Evolutionary conservation across 257 asterid genomes (phyloP).

Genomic region (Nyctanthes arbortristis): DNA sequence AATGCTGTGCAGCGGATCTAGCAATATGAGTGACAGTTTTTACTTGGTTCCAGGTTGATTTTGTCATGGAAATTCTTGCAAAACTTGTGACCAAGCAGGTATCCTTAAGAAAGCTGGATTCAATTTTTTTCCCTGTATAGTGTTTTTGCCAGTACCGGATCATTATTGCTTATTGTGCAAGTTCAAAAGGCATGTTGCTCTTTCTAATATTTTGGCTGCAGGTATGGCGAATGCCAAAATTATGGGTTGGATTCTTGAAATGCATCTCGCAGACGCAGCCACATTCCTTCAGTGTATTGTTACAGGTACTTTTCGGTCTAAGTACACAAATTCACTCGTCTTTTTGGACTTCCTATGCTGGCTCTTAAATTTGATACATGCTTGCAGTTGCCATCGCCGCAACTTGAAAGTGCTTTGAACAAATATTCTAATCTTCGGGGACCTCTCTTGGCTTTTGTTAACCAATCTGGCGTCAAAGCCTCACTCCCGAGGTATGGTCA

Average conservation of each 20-base stretch:
- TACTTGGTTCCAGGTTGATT: slow-evolving; percentile 63
- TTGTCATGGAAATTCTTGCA: slow-evolving; percentile 87
- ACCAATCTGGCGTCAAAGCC: slow-evolving; percentile 52
- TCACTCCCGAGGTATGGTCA: slow-evolving; percentile 75
- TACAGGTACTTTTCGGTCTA: slow-evolving; percentile 59
- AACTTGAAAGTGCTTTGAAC: slow-evolving; percentile 86
- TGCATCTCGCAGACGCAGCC: slow-evolving; percentile 96
- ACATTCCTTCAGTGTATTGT: slow-evolving; percentile 80
- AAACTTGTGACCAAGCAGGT: slow-evolving; percentile 89
- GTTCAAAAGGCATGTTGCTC: slow-evolving; percentile 15
- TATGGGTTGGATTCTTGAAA: slow-evolving; percentile 93
- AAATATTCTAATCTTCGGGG: slow-evolving; percentile 81
- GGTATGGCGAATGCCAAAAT: slow-evolving; percentile 97
- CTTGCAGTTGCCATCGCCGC: slow-evolving; percentile 94
- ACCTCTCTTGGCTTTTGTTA: slow-evolving; percentile 63
- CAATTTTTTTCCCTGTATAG: slow-evolving; percentile 17
- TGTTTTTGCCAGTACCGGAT: too few relatives aligned
- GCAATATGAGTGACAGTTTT: slow-evolving; percentile 24
- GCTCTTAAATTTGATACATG: slow-evolving; percentile 25
- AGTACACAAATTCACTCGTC: slow-evolving; percentile 13
- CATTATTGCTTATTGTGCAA: background rate
- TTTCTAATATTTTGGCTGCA: slow-evolving; percentile 33
- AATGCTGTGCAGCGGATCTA: background rate
- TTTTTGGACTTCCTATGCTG: slow-evolving; percentile 7
- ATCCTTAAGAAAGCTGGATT: slow-evolving; percentile 18